Percentiles rank a stretch among this genome's conserved stretches.
Evolutionary conservation across 2,329 filamentous ascomycete genomes (phyloP).

Genomic region (Amauroascus verrucosus): DNA sequence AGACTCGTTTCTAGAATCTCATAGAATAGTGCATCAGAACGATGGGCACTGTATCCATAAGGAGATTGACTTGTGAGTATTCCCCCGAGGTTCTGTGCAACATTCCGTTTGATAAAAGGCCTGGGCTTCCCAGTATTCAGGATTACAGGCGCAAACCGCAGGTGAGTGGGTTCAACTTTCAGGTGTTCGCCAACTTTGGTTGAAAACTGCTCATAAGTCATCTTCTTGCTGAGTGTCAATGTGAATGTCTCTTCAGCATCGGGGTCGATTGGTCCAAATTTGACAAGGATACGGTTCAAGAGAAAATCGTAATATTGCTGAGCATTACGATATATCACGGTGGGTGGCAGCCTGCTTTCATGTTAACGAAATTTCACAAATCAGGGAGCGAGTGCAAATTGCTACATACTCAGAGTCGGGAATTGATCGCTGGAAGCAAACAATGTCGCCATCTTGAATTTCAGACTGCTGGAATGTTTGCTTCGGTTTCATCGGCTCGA

Average conservation of each 20-base stretch:
- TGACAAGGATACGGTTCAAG: conserved; percentile 68
- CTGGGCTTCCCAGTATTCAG: conserved; percentile 67
- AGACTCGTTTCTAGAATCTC: conserved; percentile 92
- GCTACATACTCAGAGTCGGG: conserved; percentile 29
- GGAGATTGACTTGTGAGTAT: conserved; percentile 69
- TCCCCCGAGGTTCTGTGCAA: conserved; percentile 59
- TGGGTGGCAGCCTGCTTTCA: conserved; percentile 25
- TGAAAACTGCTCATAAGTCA: conserved; percentile 77
- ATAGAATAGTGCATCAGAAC: conserved; percentile 72
- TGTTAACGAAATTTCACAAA: not conserved
- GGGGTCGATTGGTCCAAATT: conserved; percentile 57
- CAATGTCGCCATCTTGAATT: conserved; percentile 91
- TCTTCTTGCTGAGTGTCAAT: conserved; percentile 73
- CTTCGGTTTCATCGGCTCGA: conserved; percentile 86
- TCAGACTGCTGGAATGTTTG: conserved; percentile 82
- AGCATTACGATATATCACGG: conserved; percentile 53
- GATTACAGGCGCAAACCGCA: conserved; percentile 85
- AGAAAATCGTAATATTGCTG: conserved; percentile 89
- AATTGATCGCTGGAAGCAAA: conserved; percentile 73
- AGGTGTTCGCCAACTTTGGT: conserved; percentile 73
- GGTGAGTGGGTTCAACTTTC: conserved; percentile 67
- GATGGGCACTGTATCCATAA: conserved; percentile 60
- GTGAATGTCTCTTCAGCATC: conserved; percentile 55
- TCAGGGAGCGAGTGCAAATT: not conserved
- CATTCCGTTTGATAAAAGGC: conserved; percentile 61